phyloP scores from a whole-genome alignment of 1,284 basidiomycete genomes.

The Leccinum fallax region DNA sequence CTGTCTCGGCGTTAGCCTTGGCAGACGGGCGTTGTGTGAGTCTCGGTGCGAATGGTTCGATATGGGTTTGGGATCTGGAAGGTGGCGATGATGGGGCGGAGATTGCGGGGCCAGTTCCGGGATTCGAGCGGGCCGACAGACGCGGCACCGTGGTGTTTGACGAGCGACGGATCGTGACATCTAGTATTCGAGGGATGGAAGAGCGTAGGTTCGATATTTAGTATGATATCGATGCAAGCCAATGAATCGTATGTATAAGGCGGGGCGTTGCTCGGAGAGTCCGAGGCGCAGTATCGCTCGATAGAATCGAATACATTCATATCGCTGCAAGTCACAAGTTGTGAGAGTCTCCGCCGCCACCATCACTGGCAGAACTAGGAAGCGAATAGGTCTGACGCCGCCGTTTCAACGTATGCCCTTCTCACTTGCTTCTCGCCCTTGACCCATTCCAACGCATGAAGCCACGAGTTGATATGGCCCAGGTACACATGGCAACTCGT shows the following conservation, averaged over 20 bases:
- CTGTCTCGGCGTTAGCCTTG: slow-evolving; percentile 66
- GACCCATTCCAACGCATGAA: neutral
- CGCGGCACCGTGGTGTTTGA: slow-evolving; percentile 67
- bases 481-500: neutral
- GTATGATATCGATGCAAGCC: neutral
- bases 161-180: slow-evolving; percentile 68
- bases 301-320: neutral
- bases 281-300: too few species aligned
- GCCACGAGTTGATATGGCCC: neutral
- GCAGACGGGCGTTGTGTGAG: slow-evolving; percentile 81
- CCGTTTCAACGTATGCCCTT: neutral
- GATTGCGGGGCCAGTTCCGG: slow-evolving; percentile 42
- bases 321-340: neutral
- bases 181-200: slow-evolving; percentile 51
- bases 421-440: neutral
- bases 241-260: neutral
- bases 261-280: too few species aligned
- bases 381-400: neutral
- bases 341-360: neutral
- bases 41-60: slow-evolving; percentile 64
- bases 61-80: slow-evolving; percentile 86
- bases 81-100: slow-evolving; percentile 61
- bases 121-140: slow-evolving; percentile 15
- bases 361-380: neutral
- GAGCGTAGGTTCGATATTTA: slow-evolving; percentile 72